Percentiles rank a stretch among this genome's conserved stretches.
Conservation (phyloP, 2,329 filamentous ascomycete species). For the Chaetomiaceae sp. region DNA sequence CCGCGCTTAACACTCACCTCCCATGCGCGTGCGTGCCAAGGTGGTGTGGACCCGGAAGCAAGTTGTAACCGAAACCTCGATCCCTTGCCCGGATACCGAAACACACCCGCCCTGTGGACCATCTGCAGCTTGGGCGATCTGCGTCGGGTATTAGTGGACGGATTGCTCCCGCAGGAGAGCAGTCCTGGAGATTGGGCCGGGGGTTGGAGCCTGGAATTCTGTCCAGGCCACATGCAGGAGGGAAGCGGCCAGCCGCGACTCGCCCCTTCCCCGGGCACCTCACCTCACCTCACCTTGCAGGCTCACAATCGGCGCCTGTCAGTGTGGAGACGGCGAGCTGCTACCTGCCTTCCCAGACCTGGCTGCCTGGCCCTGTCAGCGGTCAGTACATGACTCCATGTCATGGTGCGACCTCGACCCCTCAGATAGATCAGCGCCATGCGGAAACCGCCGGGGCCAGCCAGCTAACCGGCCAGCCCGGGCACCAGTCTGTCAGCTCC, state of each 20-base stretch:
- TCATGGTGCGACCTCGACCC: neutral
- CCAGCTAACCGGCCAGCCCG: too few relatives aligned
- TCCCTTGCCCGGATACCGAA: constrained; percentile 1
- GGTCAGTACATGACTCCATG: neutral
- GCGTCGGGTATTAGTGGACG: constrained; percentile 1
- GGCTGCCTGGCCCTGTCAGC: neutral
- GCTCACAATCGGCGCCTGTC: too few relatives aligned
- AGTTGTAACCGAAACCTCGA: constrained; percentile 1
- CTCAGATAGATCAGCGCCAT: neutral
- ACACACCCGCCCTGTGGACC: too few relatives aligned
- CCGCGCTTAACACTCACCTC: neutral
- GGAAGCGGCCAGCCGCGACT: neutral
- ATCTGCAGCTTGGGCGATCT: constrained; percentile 7
- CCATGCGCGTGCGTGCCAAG: neutral
- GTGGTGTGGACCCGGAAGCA: neutral
- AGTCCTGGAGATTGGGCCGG: neutral
- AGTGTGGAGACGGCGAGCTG: too few relatives aligned
- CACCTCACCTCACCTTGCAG: too few relatives aligned
- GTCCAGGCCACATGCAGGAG: too few relatives aligned
- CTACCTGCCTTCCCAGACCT: too few relatives aligned
- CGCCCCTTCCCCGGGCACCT: too few relatives aligned
- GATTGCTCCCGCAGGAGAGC: neutral
- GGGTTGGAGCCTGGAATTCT: neutral
- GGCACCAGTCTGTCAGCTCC: too few relatives aligned
- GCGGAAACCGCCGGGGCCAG: neutral